Evolutionary conservation across 805 yeast species (phyloP).

Genomic region (Wickerhamomyces kurtzmanii): DNA sequence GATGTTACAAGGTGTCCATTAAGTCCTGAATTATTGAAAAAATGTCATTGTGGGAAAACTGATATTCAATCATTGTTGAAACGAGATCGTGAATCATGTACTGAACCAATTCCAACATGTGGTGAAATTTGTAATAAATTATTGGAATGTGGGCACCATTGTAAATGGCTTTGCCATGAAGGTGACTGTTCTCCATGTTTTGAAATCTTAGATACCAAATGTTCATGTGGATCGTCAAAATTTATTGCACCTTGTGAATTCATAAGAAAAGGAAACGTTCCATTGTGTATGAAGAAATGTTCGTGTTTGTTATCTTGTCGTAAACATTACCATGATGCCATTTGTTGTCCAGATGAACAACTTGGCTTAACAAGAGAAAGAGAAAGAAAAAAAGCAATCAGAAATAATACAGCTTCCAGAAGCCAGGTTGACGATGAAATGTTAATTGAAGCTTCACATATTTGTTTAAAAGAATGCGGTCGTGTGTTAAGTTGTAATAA

Average conservation of each 20-base stretch:
- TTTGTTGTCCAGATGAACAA: constrained; percentile 65
- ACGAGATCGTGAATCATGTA: constrained; percentile 47
- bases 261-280: constrained; percentile 35
- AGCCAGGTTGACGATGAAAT: constrained; percentile 33
- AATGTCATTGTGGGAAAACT: constrained; percentile 78
- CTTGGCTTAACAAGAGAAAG: constrained; percentile 41
- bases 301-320: constrained; percentile 69
- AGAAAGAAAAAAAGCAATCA: constrained; percentile 32
- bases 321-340: constrained; percentile 60
- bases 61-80: constrained; percentile 26
- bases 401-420: constrained; percentile 31
- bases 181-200: constrained; percentile 71
- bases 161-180: constrained; percentile 63
- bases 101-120: constrained; percentile 78
- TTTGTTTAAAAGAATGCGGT: constrained; percentile 62
- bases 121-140: constrained; percentile 49
- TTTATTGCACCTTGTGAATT: constrained; percentile 58
- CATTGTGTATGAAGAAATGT: constrained; percentile 66
- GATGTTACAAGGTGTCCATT: constrained; percentile 42
- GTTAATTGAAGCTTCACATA: constrained; percentile 64
- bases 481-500: constrained; percentile 52
- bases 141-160: constrained; percentile 68
- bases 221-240: constrained; percentile 52
- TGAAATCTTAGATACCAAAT: constrained; percentile 37
- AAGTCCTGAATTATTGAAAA: constrained; percentile 47